Conservation (phyloP, 345 rosid species). For the Hevea brasiliensis region DNA sequence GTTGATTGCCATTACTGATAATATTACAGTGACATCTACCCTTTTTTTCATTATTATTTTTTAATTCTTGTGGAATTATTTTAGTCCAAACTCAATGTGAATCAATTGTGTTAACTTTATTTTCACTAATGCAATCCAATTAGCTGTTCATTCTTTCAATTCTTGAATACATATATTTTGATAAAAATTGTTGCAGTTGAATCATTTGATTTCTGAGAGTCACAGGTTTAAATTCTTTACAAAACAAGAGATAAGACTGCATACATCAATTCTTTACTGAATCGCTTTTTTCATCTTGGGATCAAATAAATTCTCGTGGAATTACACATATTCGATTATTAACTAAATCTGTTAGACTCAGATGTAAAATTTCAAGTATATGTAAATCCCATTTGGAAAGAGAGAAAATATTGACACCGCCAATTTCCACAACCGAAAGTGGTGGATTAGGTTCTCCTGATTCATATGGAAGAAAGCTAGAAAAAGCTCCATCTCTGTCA, state of each 20-base stretch:
- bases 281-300: no score
- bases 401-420: neutral
- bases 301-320: no score
- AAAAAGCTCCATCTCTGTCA: neutral
- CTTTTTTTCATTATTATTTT: neutral
- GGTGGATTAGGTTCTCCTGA: conserved; percentile 37
- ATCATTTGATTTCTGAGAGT: no score
- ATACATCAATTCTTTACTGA: no score
- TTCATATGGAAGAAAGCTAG: conserved; percentile 32
- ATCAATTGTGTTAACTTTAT: neutral
- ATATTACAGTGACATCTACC: neutral
- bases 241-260: no score
- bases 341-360: no score
- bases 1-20: conserved; percentile 35
- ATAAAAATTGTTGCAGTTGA: no score
- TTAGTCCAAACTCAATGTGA: neutral
- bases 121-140: conserved; percentile 9
- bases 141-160: conserved; percentile 25
- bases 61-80: neutral
- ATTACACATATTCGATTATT: no score
- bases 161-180: no score
- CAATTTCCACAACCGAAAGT: conserved; percentile 23
- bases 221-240: no score
- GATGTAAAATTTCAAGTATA: no score
- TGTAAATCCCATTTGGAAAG: neutral